These are phyloP conservation scores for Wallacemonas sp. DNA, from an alignment of 208 protist species.

Conservation along the genomic window DNA sequence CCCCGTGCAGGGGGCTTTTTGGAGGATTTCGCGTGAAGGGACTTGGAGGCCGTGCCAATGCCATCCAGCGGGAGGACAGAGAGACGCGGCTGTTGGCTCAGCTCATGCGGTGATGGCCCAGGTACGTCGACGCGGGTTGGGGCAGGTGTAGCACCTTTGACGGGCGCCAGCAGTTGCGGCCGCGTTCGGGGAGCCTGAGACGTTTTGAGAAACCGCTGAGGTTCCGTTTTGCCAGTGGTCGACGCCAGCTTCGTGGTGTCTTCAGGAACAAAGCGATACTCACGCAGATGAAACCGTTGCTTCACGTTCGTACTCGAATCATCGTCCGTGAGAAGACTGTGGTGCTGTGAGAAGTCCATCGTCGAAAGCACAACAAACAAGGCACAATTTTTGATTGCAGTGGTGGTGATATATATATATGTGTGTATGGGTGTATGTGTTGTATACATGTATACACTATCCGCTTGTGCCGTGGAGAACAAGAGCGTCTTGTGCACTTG, in stretches of 20 bases:
- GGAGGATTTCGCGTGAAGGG: background rate
- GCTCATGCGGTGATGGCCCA: background rate
- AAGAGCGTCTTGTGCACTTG: too few relatives aligned
- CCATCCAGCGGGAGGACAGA: background rate
- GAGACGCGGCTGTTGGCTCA: background rate
- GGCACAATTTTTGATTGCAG: too few relatives aligned
- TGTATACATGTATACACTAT: too few relatives aligned
- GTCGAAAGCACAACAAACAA: background rate
- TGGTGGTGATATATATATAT: too few relatives aligned
- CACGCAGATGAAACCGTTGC: slow-evolving; percentile 3
- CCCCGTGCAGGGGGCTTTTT: background rate
- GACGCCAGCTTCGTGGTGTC: slow-evolving; percentile 1
- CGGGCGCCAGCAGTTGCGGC: slow-evolving; percentile 2
- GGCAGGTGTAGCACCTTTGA: background rate
- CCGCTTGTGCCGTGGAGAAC: too few relatives aligned
- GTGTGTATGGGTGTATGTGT: slow-evolving; percentile 11
- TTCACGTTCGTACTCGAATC: background rate
- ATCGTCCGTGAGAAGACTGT: background rate
- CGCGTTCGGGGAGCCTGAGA: slow-evolving; percentile 5
- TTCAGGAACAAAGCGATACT: slow-evolving; percentile 9
- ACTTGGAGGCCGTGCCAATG: background rate
- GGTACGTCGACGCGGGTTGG: background rate
- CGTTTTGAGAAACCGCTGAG: slow-evolving; percentile 5
- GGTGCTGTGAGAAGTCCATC: background rate
- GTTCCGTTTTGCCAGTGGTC: background rate